Percentiles rank a stretch among this genome's conserved stretches.
Evolutionary conservation across 805 yeast species (phyloP).

Genomic region (Middelhovenomyces tepae): DNA sequence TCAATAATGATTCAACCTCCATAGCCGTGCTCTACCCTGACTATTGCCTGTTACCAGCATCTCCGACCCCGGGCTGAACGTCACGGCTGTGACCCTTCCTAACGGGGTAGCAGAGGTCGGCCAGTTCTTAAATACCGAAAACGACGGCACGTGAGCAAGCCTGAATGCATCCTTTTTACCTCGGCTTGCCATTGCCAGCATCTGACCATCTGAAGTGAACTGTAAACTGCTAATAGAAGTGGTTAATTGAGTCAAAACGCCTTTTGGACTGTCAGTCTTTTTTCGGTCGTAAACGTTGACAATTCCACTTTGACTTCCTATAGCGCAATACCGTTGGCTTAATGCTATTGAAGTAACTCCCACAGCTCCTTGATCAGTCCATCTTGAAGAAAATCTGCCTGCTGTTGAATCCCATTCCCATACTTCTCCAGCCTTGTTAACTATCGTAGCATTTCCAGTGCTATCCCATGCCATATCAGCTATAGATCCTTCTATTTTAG

Average conservation of each 20-base stretch:
- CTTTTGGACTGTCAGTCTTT: conserved; percentile 38
- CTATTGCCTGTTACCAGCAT: conserved; percentile 86
- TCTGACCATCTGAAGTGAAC: conserved; percentile 83
- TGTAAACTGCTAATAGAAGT: conserved; percentile 66
- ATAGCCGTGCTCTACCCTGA: conserved; percentile 80
- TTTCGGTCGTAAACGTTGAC: conserved; percentile 74
- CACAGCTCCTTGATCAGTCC: conserved; percentile 82
- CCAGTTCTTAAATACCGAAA: conserved; percentile 88
- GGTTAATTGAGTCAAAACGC: conserved; percentile 66
- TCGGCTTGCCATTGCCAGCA: conserved; percentile 76
- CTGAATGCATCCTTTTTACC: conserved; percentile 79
- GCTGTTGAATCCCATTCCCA: conserved; percentile 69
- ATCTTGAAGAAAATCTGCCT: conserved; percentile 48
- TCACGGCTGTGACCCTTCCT: conserved; percentile 80
- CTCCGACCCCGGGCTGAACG: conserved; percentile 73
- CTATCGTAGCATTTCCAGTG: conserved; percentile 41
- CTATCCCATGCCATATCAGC: conserved; percentile 68
- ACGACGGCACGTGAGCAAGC: conserved; percentile 78
- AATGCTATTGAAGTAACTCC: conserved; percentile 71
- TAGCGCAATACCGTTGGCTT: conserved; percentile 71
- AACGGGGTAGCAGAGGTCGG: conserved; percentile 95
- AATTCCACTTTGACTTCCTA: conserved; percentile 83
- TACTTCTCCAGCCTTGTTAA: conserved; percentile 75
- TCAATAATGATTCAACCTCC: conserved; percentile 77
- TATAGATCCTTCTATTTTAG: conserved; percentile 79